These are phyloP conservation scores for Chalciporus pseudorubinellus DNA, from an alignment of 768 basidiomycete genomes.

Conservation along the genomic window DNA sequence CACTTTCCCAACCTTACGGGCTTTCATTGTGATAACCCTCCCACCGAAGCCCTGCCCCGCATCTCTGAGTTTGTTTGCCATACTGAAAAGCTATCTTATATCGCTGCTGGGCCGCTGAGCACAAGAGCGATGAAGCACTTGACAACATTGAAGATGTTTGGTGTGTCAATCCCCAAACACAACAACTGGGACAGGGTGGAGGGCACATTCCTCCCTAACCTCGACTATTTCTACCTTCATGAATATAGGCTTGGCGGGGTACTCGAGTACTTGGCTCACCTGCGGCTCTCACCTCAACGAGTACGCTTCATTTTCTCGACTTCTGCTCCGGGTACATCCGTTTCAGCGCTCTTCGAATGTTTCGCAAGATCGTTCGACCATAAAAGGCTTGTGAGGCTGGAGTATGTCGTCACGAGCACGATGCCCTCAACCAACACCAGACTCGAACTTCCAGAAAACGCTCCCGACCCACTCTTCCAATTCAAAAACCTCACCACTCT, in stretches of 20 bases:
- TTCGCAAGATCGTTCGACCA: not conserved
- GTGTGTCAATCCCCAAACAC: not conserved
- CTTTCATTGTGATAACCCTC: not conserved
- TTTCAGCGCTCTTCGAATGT: not conserved
- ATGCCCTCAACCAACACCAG: not conserved
- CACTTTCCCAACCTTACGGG: conserved; percentile 1
- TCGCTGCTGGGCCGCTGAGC: not conserved
- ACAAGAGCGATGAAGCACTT: conserved; percentile 2
- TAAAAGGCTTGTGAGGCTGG: not conserved
- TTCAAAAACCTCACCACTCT: conserved; percentile 4
- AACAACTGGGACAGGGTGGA: not conserved
- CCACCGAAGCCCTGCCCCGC: not conserved
- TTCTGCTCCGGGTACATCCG: not conserved
- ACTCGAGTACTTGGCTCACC: not conserved
- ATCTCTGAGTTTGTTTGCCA: conserved; percentile 4
- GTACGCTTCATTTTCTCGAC: not conserved
- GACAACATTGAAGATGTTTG: not conserved
- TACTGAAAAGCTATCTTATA: not conserved
- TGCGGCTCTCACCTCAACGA: conserved; percentile 1
- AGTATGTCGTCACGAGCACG: not conserved
- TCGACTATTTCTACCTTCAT: not conserved
- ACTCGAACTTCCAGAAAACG: not conserved
- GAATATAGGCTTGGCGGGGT: not conserved
- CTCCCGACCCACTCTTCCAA: not conserved
- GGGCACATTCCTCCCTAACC: not conserved